Base-by-base conservation (phyloP, 768 basidiomycete genomes). In the Macrolepiota fuliginosa region DNA sequence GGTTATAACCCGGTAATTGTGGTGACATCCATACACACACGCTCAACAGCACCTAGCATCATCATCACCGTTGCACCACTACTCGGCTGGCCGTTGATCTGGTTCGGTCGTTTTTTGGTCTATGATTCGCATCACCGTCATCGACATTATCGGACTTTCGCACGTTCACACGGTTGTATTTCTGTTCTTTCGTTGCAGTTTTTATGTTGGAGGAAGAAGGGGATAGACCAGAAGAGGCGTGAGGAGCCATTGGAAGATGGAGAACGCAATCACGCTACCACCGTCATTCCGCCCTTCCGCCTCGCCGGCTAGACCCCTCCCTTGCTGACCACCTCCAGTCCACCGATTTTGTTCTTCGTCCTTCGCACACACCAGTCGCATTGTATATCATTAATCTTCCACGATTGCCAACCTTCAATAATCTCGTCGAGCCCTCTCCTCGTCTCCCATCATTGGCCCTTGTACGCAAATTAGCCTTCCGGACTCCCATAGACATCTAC, bases 81-180 rank as follows among this genome's bases (percentile, higher is more conserved):
- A n/a, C 54, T 54, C 63, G 61, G 60, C 63, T 59, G 60, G 62
- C 63, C 61, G 58, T 61, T 65, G 25, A 59, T 64, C 65, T 54
- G 24, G 22, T 49, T 49, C 24, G 47, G 47, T 49, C 25, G 47
- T 60, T 61, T 60, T 61, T 66, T 56, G 63, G 60, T 66, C 65
- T 64, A 64, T 61, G 63, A 51, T 63, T 63, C 50, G 40, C 46
- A 56, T 54, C 54, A 54, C 49, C 49, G 37, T 52, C 53, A 51
- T 51, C 56, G 62, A 69, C 63, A 68, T 68, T 65, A 50, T 67
- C 67, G 67, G 67, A 72, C 66, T 65, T 71, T 65, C 54, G 58
- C 59, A 67, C 46, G 11, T 62, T 65, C 58, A 56, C 61, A 53
- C 59, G 58, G 54, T 66, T 64, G 56, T 65, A 66, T 63, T 61